These are phyloP conservation scores for Backusella luteola DNA, from an alignment of 192 early-diverging fungal genomes.

Conservation along the genomic window DNA sequence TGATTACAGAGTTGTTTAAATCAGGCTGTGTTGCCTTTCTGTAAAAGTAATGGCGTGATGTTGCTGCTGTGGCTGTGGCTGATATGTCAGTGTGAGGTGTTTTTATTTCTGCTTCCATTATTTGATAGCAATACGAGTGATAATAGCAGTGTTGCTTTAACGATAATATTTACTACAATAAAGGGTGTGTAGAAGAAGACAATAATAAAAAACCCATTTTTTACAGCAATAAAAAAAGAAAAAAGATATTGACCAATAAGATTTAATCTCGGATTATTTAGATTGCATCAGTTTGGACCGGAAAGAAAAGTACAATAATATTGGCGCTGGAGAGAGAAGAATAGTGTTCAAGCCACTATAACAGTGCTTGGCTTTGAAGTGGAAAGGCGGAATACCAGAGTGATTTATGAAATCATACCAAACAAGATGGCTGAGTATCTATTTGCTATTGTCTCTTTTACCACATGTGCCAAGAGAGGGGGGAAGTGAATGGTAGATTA, in stretches of 20 bases:
- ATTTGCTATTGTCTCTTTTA: too few relatives aligned
- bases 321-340: too few relatives aligned
- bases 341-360: too few relatives aligned
- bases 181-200: neutral
- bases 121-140: neutral
- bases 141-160: neutral
- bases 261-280: neutral
- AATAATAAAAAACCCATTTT: neutral
- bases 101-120: constrained; percentile 1
- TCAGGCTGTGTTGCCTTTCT: constrained; percentile 4
- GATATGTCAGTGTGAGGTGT: neutral
- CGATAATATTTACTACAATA: neutral
- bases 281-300: too few relatives aligned
- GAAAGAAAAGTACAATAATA: too few relatives aligned
- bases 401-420: too few relatives aligned
- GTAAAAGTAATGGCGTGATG: constrained; percentile 18
- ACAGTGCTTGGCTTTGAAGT: too few relatives aligned
- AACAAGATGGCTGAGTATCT: too few relatives aligned
- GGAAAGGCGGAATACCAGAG: too few relatives aligned
- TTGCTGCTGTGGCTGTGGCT: neutral
- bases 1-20: neutral
- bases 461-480: too few relatives aligned
- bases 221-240: neutral
- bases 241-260: neutral
- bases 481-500: too few relatives aligned